These are phyloP conservation scores for Boechera retrofracta DNA, from an alignment of 345 rosid species.

Conservation along the genomic window DNA sequence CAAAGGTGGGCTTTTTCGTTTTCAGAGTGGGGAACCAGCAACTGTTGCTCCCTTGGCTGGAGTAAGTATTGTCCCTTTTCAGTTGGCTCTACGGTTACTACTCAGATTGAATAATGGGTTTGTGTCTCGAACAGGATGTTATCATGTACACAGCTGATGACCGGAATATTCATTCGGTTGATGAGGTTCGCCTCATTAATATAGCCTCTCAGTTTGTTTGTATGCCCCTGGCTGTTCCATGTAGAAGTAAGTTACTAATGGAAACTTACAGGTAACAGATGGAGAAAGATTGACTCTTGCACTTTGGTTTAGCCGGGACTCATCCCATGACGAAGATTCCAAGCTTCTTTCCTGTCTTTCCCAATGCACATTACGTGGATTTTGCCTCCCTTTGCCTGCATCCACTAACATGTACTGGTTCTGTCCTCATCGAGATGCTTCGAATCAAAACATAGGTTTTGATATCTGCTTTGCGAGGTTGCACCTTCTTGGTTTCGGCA, in stretches of 20 bases:
- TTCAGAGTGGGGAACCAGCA: constrained; percentile 77
- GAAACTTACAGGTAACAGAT: constrained; percentile 57
- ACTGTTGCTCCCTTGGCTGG: constrained; percentile 71
- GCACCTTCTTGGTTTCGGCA: constrained; percentile 62
- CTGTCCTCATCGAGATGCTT: constrained; percentile 48
- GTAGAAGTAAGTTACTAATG: constrained; percentile 26
- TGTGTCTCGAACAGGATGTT: constrained; percentile 60
- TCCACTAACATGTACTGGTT: constrained; percentile 88
- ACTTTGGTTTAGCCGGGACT: constrained; percentile 85
- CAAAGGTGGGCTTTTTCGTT: constrained; percentile 83
- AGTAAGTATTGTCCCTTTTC: constrained; percentile 53
- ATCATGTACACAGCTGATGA: constrained; percentile 91
- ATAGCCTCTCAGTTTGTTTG: neutral
- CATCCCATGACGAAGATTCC: constrained; percentile 80
- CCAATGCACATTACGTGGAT: constrained; percentile 31
- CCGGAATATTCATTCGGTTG: constrained; percentile 80
- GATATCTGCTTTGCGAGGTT: constrained; percentile 76
- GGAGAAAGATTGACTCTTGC: constrained; percentile 95
- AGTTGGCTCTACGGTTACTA: neutral
- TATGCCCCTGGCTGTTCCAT: neutral
- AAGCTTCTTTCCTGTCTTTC: constrained; percentile 76
- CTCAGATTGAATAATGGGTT: constrained; percentile 4
- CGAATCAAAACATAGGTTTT: constrained; percentile 55
- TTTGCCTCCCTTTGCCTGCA: constrained; percentile 62
- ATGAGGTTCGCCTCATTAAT: constrained; percentile 60